Evolutionary conservation across 2,329 filamentous ascomycete genomes (phyloP).

Genomic region (Colletotrichum liaoningense): DNA sequence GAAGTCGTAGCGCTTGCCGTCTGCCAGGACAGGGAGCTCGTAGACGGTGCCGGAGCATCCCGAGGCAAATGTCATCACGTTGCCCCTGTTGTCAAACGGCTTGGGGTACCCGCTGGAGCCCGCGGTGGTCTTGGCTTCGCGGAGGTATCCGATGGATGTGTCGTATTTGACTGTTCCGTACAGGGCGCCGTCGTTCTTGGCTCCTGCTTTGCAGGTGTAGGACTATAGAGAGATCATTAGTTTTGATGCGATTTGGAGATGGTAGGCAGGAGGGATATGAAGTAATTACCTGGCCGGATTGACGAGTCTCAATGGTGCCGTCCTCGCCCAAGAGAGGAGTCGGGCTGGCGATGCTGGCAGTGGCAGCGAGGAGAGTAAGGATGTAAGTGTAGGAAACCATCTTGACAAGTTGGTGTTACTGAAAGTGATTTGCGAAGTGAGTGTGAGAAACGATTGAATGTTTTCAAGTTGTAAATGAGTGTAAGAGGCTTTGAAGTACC

Average conservation of each 20-base stretch:
- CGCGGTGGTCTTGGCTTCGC: neutral
- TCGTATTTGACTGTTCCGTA: neutral
- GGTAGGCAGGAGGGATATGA: neutral
- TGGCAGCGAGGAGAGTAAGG: neutral
- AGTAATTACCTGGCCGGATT: neutral
- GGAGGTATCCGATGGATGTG: neutral
- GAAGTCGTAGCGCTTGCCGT: constrained; percentile 4
- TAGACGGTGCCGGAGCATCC: neutral
- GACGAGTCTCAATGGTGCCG: neutral
- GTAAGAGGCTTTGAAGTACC: neutral
- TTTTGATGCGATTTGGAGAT: neutral
- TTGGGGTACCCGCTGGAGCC: constrained; percentile 1
- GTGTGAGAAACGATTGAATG: neutral
- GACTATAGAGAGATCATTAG: neutral
- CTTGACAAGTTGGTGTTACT: neutral
- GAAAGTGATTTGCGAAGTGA: neutral
- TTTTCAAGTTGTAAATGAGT: neutral
- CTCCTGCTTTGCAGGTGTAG: neutral
- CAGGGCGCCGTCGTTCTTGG: neutral
- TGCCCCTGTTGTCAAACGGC: constrained; percentile 4
- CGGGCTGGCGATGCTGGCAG: neutral
- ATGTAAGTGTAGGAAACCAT: constrained; percentile 1
- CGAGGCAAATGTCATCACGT: constrained; percentile 1
- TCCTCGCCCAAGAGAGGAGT: neutral
- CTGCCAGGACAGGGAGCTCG: neutral